Conservation (phyloP, 306 rosid species). For the Quillaja saponaria region DNA sequence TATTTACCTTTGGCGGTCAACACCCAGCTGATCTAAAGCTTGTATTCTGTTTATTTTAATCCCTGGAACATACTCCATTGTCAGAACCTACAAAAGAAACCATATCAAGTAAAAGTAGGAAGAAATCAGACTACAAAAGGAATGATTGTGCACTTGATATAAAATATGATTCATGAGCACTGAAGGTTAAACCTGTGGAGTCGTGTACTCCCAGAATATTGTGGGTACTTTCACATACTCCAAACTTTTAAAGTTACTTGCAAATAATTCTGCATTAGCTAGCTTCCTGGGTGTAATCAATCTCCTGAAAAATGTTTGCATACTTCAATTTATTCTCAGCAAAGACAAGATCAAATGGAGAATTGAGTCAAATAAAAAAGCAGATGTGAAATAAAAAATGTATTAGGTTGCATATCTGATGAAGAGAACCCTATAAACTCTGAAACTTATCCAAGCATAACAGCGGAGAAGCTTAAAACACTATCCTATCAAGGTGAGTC, state of each 20-base stretch:
- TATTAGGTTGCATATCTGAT: too few relatives aligned
- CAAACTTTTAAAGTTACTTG: constrained; percentile 79
- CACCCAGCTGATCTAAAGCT: constrained; percentile 95
- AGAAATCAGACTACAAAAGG: constrained; percentile 11
- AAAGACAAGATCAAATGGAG: constrained; percentile 4
- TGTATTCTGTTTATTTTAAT: constrained; percentile 91
- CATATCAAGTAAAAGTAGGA: neutral
- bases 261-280: constrained; percentile 86
- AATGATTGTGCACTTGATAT: constrained; percentile 16
- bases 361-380: too few relatives aligned
- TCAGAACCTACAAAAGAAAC: constrained; percentile 59
- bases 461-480: too few relatives aligned
- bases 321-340: neutral
- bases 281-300: constrained; percentile 98
- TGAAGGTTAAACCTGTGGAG: constrained; percentile 73
- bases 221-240: constrained; percentile 92
- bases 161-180: constrained; percentile 9
- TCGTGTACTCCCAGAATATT: constrained; percentile 87
- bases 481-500: too few relatives aligned
- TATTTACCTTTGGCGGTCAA: constrained; percentile 81
- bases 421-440: too few relatives aligned
- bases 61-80: constrained; percentile 99
- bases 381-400: too few relatives aligned
- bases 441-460: too few relatives aligned
- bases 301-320: constrained; percentile 65